Percentiles rank a stretch among this genome's conserved stretches.
phyloP scores from a whole-genome alignment of 1,284 basidiomycete species.

The Mycena sp. region DNA sequence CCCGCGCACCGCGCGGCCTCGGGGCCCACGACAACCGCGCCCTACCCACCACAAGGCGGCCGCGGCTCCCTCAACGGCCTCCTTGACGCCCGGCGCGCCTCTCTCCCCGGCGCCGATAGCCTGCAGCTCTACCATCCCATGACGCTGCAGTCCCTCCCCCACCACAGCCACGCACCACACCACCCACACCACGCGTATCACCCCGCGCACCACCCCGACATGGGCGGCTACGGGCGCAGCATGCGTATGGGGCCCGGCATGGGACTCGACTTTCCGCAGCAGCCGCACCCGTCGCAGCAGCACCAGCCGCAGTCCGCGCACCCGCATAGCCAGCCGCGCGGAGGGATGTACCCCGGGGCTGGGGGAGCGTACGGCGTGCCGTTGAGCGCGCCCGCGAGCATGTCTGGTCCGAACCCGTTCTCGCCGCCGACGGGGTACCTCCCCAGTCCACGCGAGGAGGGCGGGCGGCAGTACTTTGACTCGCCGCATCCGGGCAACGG shows the following conservation, averaged over 20 bases:
- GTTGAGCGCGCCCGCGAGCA: constrained; percentile 61
- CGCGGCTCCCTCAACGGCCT: constrained; percentile 58
- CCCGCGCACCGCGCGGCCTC: constrained; percentile 80
- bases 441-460: constrained; percentile 47
- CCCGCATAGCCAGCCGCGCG: constrained; percentile 45
- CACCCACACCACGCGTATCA: constrained; percentile 44
- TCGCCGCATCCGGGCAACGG: constrained; percentile 34
- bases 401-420: constrained; percentile 57
- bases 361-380: constrained; percentile 55
- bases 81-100: constrained; percentile 54
- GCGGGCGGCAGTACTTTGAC: constrained; percentile 46
- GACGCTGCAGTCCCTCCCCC: constrained; percentile 69
- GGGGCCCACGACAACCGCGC: constrained; percentile 79
- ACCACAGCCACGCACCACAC: constrained; percentile 40
- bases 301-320: constrained; percentile 11
- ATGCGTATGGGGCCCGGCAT: constrained; percentile 46
- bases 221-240: constrained; percentile 49
- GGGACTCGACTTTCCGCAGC: constrained; percentile 45
- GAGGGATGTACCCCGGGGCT: constrained; percentile 46
- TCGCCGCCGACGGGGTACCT: constrained; percentile 51
- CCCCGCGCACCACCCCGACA: constrained; percentile 48
- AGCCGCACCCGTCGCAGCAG: constrained; percentile 4
- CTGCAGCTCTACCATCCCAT: constrained; percentile 80
- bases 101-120: constrained; percentile 64
- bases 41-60: constrained; percentile 62